Base-by-base conservation (phyloP, 805 yeast genomes). In the Candida berthetii region DNA sequence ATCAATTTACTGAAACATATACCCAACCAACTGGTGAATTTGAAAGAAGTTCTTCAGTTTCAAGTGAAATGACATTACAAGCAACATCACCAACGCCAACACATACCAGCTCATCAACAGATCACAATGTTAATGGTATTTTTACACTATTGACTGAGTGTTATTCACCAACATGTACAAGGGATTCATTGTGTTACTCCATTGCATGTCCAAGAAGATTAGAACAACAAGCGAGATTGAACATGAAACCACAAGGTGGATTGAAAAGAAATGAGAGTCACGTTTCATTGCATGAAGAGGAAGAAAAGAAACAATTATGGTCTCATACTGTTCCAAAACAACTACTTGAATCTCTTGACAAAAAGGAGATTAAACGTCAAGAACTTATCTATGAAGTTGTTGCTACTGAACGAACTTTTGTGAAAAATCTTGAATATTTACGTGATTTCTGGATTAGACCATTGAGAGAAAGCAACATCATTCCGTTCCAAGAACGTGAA, bases 381-480 rank as follows among this genome's bases (percentile, higher is more conserved):
- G 99, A 93, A 56, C 81, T 90, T 48, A 93, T 93, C 37, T 91
- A 88, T 65, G 99, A 93, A 64, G 83, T 90, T 27, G 85, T 88
- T 39, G 85, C 85, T 48, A 91, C 97, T 2, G 98, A 93, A 66
- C 77, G 97, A 44, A 95, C 93, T 50, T 93, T 90, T 61, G 96
- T 93, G 40, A 90, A 89, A 64, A 96, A 93, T 55, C 69, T 93
- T 54, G 99, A 93, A 61, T 86, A 90, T 49, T 72, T 93, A 53
- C 79, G 96, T 35, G 98, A 93, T 59, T 88, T 85, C 50, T 93
- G 96, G 80, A 90, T 93, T 60, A 78, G 87, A 64, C 96, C 98
- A 2, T 68, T 93, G 42, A 72, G 95, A 7, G 88, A 85, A 49
- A 82, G 93, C 0, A 85, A 83, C 53, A 84, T 89, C 45, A 89